These are phyloP conservation scores for Rutidosis leptorrhynchoides DNA, from an alignment of 129 eudicot species.

Conservation along the genomic window DNA sequence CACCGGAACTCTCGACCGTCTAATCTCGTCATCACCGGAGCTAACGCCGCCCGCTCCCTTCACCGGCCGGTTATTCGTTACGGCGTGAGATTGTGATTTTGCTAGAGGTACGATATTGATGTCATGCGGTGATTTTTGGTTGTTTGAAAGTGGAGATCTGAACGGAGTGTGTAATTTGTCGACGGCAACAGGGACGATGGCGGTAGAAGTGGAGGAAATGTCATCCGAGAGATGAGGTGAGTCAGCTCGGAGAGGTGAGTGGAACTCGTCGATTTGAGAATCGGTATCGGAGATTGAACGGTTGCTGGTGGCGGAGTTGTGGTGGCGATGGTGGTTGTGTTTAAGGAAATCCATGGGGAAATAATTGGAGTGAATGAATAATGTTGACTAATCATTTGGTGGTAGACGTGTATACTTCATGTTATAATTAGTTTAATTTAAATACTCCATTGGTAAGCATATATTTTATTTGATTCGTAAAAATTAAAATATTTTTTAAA, in stretches of 20 bases:
- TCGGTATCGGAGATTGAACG: conserved; percentile 70
- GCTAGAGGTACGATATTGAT: conserved; percentile 34
- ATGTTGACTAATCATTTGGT: not conserved
- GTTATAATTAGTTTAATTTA: too few relatives aligned
- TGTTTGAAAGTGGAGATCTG: conserved; percentile 52
- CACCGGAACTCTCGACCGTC: conserved; percentile 45
- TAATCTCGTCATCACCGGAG: conserved; percentile 21
- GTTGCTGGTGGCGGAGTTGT: conserved; percentile 42
- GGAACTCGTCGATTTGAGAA: conserved; percentile 56
- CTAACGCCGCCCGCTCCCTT: conserved; percentile 35
- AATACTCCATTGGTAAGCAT: too few relatives aligned
- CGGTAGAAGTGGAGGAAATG: conserved; percentile 32
- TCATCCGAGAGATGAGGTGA: conserved; percentile 60
- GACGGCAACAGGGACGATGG: conserved; percentile 25
- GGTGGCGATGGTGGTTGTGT: conserved; percentile 28
- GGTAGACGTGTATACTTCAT: not conserved
- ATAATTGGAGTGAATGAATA: not conserved
- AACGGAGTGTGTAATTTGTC: conserved; percentile 47
- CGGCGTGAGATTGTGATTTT: conserved; percentile 26
- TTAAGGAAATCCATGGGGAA: conserved; percentile 32
- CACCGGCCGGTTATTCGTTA: conserved; percentile 33
- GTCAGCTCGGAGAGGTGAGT: conserved; percentile 72
- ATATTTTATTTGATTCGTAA: too few relatives aligned
- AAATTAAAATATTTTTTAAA: too few relatives aligned
- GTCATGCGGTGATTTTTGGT: conserved; percentile 26